Conservation (phyloP, 768 basidiomycete genomes). For the Lepiota venenata region DNA sequence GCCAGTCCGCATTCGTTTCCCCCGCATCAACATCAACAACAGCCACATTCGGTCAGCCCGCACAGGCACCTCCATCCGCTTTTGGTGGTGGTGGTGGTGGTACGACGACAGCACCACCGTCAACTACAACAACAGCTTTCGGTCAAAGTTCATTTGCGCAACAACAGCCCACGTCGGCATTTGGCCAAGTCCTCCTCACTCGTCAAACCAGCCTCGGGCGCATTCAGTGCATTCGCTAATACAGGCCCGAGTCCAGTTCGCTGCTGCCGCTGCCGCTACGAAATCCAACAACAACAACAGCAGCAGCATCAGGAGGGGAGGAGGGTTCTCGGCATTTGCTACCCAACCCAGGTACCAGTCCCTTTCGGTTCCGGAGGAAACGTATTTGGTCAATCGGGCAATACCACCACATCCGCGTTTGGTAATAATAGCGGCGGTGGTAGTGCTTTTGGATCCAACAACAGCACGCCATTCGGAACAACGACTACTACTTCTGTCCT, state of each 20-base stretch:
- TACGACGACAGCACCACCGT: slow-evolving; percentile 3
- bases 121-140: slow-evolving; percentile 26
- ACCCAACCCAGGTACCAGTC: slow-evolving; percentile 42
- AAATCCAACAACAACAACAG: slow-evolving; percentile 6
- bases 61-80: slow-evolving; percentile 24
- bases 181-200: slow-evolving; percentile 35
- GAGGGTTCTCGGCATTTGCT: slow-evolving; percentile 53
- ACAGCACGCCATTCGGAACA: slow-evolving; percentile 18
- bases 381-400: slow-evolving; percentile 20
- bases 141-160: slow-evolving; percentile 28
- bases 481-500: slow-evolving; percentile 18
- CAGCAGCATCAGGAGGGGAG: slow-evolving; percentile 14
- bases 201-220: slow-evolving; percentile 49
- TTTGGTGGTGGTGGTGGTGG: slow-evolving; percentile 11
- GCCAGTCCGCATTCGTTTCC: slow-evolving; percentile 26
- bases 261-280: slow-evolving; percentile 15
- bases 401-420: slow-evolving; percentile 17
- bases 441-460: background rate
- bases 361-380: slow-evolving; percentile 16
- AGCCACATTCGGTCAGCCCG: slow-evolving; percentile 35
- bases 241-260: slow-evolving; percentile 31
- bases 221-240: slow-evolving; percentile 42
- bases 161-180: slow-evolving; percentile 32
- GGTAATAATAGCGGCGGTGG: background rate
- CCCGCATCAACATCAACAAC: slow-evolving; percentile 11